phyloP scores from a whole-genome alignment of 768 basidiomycete genomes.

The Tephrocybe sp. region DNA sequence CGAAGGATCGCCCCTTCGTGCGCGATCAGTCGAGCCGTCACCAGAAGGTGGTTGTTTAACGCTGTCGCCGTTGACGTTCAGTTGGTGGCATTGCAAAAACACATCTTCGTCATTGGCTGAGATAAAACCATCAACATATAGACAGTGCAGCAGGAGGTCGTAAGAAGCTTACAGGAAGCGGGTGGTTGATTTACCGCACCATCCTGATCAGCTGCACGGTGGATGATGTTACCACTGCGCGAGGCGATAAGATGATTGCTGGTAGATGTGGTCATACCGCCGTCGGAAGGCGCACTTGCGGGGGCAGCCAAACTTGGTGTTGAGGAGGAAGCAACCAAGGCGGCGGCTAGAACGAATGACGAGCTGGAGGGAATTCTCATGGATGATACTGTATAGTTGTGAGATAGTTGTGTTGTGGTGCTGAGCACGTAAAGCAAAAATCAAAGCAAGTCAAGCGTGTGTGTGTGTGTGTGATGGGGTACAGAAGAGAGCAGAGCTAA shows the following conservation, averaged over 20 bases:
- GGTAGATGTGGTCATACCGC: slow-evolving; percentile 22
- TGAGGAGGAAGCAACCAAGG: slow-evolving; percentile 52
- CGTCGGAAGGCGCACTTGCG: slow-evolving; percentile 28
- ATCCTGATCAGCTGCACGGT: slow-evolving; percentile 11
- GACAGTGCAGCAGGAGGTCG: not conserved
- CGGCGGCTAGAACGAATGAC: slow-evolving; percentile 46
- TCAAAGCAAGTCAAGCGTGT: slow-evolving; percentile 5
- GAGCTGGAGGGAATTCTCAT: slow-evolving; percentile 51
- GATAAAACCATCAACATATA: not conserved
- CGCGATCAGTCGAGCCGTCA: not conserved
- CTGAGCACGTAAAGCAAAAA: slow-evolving; percentile 8
- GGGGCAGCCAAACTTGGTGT: slow-evolving; percentile 46
- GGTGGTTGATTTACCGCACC: slow-evolving; percentile 9
- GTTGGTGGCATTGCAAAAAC: not conserved
- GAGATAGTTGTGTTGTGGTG: not conserved
- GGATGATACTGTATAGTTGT: not conserved
- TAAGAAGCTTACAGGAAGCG: not conserved
- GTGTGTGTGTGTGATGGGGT: slow-evolving; percentile 17
- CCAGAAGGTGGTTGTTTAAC: too few relatives aligned
- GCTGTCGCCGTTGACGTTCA: not conserved
- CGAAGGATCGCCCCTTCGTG: slow-evolving; percentile 1
- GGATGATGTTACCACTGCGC: slow-evolving; percentile 12
- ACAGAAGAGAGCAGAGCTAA: slow-evolving; percentile 15
- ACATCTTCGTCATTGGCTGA: slow-evolving; percentile 1
- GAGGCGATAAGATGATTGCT: slow-evolving; percentile 21